Evolutionary conservation across 2,329 filamentous ascomycete genomes (phyloP).

Genomic region (Cercospora beticola): DNA sequence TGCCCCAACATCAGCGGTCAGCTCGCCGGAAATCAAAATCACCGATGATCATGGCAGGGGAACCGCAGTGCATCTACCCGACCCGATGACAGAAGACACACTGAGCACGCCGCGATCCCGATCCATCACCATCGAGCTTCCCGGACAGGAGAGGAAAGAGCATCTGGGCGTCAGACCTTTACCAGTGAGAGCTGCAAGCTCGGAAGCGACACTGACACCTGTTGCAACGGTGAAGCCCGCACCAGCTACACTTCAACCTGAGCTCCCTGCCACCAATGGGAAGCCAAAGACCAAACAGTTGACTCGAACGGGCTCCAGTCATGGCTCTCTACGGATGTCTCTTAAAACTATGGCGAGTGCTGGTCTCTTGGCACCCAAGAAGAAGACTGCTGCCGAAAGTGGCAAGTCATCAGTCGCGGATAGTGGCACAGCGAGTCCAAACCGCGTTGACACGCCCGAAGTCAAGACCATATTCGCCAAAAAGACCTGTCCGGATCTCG

Average conservation of each 20-base stretch:
- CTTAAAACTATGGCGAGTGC: constrained; percentile 4
- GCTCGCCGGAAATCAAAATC: constrained; percentile 11
- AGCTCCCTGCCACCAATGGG: background rate
- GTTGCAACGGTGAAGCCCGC: background rate
- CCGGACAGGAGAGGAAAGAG: background rate
- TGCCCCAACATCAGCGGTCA: constrained; percentile 4
- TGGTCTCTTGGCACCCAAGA: constrained; percentile 6
- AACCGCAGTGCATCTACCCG: constrained; percentile 4
- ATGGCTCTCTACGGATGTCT: constrained; percentile 9
- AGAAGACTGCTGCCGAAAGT: background rate
- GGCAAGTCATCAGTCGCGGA: background rate
- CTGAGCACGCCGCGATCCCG: background rate
- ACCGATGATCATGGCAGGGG: constrained; percentile 10
- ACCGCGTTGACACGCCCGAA: constrained; percentile 18
- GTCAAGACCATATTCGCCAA: constrained; percentile 23
- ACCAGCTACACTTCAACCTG: background rate
- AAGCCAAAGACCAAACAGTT: constrained; percentile 1
- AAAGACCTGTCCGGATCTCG: constrained; percentile 22
- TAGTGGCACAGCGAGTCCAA: constrained; percentile 12
- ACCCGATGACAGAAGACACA: constrained; percentile 1
- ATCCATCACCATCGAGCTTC: constrained; percentile 4
- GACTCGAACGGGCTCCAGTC: background rate
- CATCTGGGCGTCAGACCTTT: background rate
- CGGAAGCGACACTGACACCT: constrained; percentile 4
- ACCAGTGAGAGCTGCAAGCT: constrained; percentile 1